Evolutionary conservation across 371 early-diverging fungal species (phyloP).

Genomic region (Coemansia sp.): DNA sequence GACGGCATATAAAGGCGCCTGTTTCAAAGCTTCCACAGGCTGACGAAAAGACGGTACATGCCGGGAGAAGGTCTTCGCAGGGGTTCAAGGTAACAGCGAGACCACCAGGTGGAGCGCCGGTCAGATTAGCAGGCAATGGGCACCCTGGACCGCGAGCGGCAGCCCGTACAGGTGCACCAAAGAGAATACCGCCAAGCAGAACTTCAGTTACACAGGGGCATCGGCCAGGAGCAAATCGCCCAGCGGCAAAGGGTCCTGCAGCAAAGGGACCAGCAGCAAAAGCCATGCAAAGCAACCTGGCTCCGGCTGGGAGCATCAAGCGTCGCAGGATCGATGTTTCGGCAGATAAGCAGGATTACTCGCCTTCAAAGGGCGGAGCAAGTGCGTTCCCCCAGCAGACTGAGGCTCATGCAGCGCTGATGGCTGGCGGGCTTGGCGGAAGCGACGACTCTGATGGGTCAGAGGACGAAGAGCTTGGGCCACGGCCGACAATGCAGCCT

Average conservation of each 20-base stretch:
- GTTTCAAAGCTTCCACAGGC: neutral
- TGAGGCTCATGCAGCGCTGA: neutral
- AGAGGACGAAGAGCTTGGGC: constrained; percentile 27
- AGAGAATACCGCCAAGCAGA: constrained; percentile 29
- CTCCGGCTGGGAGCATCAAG: constrained; percentile 30
- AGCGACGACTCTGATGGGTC: constrained; percentile 28
- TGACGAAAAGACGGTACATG: constrained; percentile 15
- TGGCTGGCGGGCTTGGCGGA: neutral
- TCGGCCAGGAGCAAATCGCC: constrained; percentile 1
- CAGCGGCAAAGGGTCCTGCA: neutral
- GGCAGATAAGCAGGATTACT: neutral
- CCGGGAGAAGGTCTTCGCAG: constrained; percentile 38
- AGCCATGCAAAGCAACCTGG: constrained; percentile 2
- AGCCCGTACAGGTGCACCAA: constrained; percentile 7
- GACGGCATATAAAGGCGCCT: constrained; percentile 15
- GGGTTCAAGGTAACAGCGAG: constrained; percentile 39
- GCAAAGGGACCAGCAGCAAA: neutral
- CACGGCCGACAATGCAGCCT: constrained; percentile 26
- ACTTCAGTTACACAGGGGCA: constrained; percentile 34
- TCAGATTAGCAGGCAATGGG: neutral
- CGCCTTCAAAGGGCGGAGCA: neutral
- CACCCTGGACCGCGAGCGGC: neutral
- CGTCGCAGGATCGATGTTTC: constrained; percentile 32
- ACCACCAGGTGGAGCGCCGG: neutral
- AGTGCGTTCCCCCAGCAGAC: constrained; percentile 3